These are phyloP conservation scores for Arthrinium phaeospermum DNA, from an alignment of 2,329 filamentous ascomycete species.

Conservation along the genomic window DNA sequence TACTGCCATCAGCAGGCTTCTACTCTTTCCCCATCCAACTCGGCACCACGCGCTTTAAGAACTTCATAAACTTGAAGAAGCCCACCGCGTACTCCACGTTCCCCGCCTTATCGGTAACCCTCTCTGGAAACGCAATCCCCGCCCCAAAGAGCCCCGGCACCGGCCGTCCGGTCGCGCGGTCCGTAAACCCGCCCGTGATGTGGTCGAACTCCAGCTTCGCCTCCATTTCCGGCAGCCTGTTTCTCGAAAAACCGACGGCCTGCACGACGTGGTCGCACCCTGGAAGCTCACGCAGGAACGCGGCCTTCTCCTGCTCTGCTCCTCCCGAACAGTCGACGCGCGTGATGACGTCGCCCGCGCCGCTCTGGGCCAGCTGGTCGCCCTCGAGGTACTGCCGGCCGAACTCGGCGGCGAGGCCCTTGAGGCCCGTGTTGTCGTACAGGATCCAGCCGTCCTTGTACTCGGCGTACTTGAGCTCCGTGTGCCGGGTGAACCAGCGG, in stretches of 20 bases:
- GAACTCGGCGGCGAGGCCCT: constrained; percentile 65
- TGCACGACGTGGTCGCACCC: constrained; percentile 60
- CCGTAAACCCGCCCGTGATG: constrained; percentile 51
- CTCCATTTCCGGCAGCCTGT: constrained; percentile 54
- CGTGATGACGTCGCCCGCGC: constrained; percentile 51
- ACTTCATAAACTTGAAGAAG: constrained; percentile 71
- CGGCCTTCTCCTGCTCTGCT: constrained; percentile 45
- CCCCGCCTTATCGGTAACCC: constrained; percentile 63
- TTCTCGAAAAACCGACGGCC: constrained; percentile 62
- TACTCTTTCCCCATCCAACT: constrained; percentile 46
- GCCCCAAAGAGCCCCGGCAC: constrained; percentile 63
- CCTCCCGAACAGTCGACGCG: constrained; percentile 51
- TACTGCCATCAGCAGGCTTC: not conserved
- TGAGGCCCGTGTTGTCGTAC: constrained; percentile 69
- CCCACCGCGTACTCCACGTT: constrained; percentile 68
- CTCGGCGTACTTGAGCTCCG: constrained; percentile 64
- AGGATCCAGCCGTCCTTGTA: constrained; percentile 68
- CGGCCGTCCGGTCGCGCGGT: constrained; percentile 43
- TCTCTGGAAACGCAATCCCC: constrained; percentile 68
- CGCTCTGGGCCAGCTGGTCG: constrained; percentile 48
- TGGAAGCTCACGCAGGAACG: constrained; percentile 53
- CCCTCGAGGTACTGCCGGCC: constrained; percentile 64
- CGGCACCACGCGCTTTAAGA: constrained; percentile 59
- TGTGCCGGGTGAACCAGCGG: constrained; percentile 65
- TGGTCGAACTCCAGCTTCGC: constrained; percentile 38